These are phyloP conservation scores for Sporothrix pseudoabietina DNA, from an alignment of 2,329 filamentous ascomycete species.

Conservation along the genomic window DNA sequence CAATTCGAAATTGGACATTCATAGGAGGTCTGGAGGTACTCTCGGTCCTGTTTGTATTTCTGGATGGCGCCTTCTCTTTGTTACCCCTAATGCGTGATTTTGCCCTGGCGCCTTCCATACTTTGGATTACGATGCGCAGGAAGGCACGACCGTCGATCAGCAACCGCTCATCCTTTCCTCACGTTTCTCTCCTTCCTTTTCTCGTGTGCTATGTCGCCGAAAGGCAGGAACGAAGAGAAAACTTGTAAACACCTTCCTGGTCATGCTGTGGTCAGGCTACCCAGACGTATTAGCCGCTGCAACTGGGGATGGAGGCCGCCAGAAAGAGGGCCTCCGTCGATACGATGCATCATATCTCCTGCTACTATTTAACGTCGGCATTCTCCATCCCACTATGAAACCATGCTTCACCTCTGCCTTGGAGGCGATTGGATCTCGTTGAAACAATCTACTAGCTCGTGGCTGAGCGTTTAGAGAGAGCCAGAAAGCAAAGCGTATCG, in stretches of 20 bases:
- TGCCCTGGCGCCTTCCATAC: not conserved
- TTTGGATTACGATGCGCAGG: slow-evolving; percentile 2
- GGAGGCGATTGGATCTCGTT: not conserved
- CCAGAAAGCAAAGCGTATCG: not conserved
- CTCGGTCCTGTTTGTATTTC: not conserved
- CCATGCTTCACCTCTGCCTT: not conserved
- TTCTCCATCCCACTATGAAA: slow-evolving; percentile 1
- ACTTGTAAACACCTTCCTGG: not conserved
- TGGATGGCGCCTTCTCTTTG: not conserved
- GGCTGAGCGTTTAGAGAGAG: not conserved
- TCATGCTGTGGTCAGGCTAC: not conserved
- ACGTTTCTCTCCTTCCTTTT: not conserved
- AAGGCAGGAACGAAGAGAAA: not conserved
- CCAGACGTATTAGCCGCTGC: not conserved
- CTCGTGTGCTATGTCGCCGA: not conserved
- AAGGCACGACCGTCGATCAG: slow-evolving; percentile 16
- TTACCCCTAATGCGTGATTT: not conserved
- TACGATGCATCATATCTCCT: not conserved
- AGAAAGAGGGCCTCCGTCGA: not conserved
- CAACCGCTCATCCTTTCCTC: not conserved
- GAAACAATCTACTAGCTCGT: slow-evolving; percentile 13
- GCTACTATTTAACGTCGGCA: not conserved
- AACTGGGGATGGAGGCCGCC: not conserved
- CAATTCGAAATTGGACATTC: not conserved
- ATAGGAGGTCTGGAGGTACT: not conserved